phyloP scores from a whole-genome alignment of 495 filamentous ascomycete genomes.

The Penicillium herquei region DNA sequence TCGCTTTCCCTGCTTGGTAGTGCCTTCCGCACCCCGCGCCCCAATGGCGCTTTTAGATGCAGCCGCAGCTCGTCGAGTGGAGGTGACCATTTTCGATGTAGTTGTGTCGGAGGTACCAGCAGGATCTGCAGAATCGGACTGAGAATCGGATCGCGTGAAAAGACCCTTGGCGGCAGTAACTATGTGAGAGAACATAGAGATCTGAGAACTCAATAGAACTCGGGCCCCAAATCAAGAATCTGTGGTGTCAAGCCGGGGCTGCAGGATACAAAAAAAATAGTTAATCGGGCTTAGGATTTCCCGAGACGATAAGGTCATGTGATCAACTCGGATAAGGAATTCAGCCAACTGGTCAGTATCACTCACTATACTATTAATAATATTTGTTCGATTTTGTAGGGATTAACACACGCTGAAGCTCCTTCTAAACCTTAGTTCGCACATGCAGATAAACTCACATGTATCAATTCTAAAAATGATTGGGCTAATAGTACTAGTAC shows the following conservation, averaged over 20 bases:
- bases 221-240: constrained; percentile 5
- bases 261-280: constrained; percentile 31
- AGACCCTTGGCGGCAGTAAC: constrained; percentile 47
- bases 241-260: constrained; percentile 5
- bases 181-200: constrained; percentile 46
- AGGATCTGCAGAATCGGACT: constrained; percentile 14
- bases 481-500: too few relatives aligned
- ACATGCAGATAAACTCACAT: too few relatives aligned
- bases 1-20: constrained; percentile 31
- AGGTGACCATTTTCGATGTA: constrained; percentile 37
- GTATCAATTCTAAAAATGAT: too few relatives aligned
- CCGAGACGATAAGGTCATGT: constrained; percentile 18
- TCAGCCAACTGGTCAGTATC: too few relatives aligned
- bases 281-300: constrained; percentile 35
- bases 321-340: background rate
- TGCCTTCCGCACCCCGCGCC: constrained; percentile 18
- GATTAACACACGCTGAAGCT: too few relatives aligned
- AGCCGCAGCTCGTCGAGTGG: constrained; percentile 31
- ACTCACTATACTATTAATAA: too few relatives aligned
- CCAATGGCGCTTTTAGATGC: constrained; percentile 15
- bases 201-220: background rate
- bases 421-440: too few relatives aligned
- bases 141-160: constrained; percentile 32
- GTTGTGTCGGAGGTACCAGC: constrained; percentile 18
- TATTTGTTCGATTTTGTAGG: too few relatives aligned